Evolutionary conservation across 129 eudicot species (phyloP), one percentile per base, ranked within the genome.

Genomic region (Flaveria sonorensis): DNA sequence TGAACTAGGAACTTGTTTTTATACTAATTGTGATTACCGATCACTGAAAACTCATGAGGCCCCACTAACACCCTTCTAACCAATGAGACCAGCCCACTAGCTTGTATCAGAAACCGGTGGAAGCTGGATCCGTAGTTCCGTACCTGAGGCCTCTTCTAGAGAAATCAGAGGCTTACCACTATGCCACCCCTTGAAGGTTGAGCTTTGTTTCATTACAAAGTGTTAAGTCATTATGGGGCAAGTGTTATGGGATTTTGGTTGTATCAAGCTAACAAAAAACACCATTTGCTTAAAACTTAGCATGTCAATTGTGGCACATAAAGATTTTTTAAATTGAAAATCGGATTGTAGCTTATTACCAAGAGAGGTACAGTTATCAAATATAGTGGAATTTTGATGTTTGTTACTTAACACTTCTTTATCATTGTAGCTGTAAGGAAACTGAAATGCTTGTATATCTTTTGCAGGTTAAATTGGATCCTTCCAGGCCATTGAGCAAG

Each of bases 401-500:
- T 51, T 72, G 68, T 23, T 52, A 50, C 5, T 70, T n/a, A 14
- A 43, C 18, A 15, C 68, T 20, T 56, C 13, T 32, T 51, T 12
- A 18, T 52, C 3, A 7, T 55, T 16, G 13, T 68, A 23, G n/a
- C 0, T 40, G 11, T 47, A 55, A 21, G 21, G 23, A n/a, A 68
- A n/a, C 7, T 70, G 62, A 68, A 8, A 28, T 73, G 71, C 20
- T 45, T 56, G 70, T 39, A 39, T 76, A 71, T 21, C 24, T 6
- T 64, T 61, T 86, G 53, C 81, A 93, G 97, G 97, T 93, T 69
- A 85, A 77, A 51, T 78, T 93, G 81, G 96, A 93, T 72, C 91
- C 96, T 50, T 85, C 96, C 3, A 81, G 96, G 77, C 98, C 98
- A 16, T 82, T 93, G 36, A 93, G 98, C 92, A 93, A 93, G 79